Percentiles rank a stretch among this genome's conserved stretches.
Conservation (phyloP, 768 basidiomycete species). For the Kwoniella botswanensis region DNA sequence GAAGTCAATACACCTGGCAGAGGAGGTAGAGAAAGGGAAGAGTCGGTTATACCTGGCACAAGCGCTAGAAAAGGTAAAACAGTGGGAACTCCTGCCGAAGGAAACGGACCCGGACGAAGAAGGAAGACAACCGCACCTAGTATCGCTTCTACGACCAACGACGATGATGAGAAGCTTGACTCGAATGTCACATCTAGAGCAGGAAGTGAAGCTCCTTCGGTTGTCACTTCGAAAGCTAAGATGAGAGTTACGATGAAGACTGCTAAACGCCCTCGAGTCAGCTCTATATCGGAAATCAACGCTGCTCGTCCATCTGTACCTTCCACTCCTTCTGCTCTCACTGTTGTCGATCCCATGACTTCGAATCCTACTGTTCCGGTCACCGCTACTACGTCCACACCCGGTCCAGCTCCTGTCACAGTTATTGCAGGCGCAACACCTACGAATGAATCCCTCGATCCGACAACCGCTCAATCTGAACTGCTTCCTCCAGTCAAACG, state of each 20-base stretch:
- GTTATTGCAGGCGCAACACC: neutral
- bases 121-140: conserved; percentile 12
- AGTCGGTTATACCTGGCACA: conserved; percentile 24
- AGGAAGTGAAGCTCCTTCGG: conserved; percentile 31
- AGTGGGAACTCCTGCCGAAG: neutral
- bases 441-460: neutral
- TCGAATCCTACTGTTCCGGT: neutral
- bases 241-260: conserved; percentile 35
- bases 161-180: conserved; percentile 20
- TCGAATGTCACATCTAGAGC: conserved; percentile 24
- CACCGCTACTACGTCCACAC: neutral
- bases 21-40: conserved; percentile 17
- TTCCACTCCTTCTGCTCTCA: neutral
- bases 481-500: conserved; percentile 47
- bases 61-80: conserved; percentile 17
- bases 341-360: neutral
- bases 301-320: conserved; percentile 2
- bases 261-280: conserved; percentile 40
- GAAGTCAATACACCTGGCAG: conserved; percentile 26
- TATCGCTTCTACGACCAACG: conserved; percentile 2
- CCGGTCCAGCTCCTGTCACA: neutral
- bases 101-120: conserved; percentile 10
- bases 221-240: conserved; percentile 21
- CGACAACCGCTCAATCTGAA: conserved; percentile 22
- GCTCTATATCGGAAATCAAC: conserved; percentile 22